Base-by-base conservation (phyloP, 257 asterid species). In the Solanum habrochaites region DNA sequence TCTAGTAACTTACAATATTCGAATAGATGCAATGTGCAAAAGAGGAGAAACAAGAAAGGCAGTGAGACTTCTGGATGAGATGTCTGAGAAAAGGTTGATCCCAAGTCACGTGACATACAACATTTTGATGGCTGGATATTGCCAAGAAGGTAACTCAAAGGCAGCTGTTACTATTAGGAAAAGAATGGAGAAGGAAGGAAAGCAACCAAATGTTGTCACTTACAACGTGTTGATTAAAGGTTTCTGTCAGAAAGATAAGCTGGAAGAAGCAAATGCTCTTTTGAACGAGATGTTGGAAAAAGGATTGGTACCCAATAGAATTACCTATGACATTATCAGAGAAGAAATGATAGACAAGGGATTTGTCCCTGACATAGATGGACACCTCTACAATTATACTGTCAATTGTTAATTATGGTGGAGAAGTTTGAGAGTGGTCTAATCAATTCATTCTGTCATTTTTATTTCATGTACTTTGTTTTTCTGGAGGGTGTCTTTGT, bases 261-360 rank as follows among this genome's bases (percentile, higher is more conserved):
- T 94, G 88, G 96, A 94, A 86, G 93, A 93, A 86, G 98, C 99
- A 62, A 94, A 95, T 52, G 35, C 71, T 25, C 87, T 89, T 89
- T 94, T 97, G 75, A 95, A 95, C 39, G 98, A 95, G 95, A 95
- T 95, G 99, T 86, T 95, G 94, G 99, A 94, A 93, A 97, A 92
- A 87, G 99, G 99, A 67, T 87, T 97, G 88, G 91, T 91, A 62
- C 98, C 99, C 52, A 95, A 94, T 83, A 89, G 92, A 73, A 88
- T 88, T 31, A 94, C 99, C 10, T 97, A 95, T 86, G 98, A 95
- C 85, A 89, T 94, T 85, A 92, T 96, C 85, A 91, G 91, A 85
- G 94, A 92, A 90, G 94, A 91, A 87, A 97, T 95, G 97, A 90
- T 92, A 94, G 99, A 95, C 82, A 95, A 93, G 87, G 98, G 99